phyloP scores from a whole-genome alignment of 192 early-diverging fungal genomes.

The Lobulomyces angularis region DNA sequence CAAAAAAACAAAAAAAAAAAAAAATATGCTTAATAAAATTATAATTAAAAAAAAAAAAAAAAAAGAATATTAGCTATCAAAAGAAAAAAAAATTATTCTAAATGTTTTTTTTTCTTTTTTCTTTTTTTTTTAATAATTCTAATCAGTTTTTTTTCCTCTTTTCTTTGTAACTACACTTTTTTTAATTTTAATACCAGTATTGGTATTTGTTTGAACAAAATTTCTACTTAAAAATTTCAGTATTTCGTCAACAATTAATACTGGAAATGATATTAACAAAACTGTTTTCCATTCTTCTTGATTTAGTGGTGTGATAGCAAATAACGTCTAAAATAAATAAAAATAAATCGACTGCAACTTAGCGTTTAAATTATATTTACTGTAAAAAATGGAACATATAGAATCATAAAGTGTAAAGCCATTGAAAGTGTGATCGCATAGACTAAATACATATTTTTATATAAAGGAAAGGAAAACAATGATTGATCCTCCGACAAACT shows the following conservation, averaged over 20 bases:
- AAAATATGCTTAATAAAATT: no score
- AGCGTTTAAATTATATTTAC: constrained; percentile 10
- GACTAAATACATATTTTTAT: constrained; percentile 81
- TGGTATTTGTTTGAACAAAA: constrained; percentile 8
- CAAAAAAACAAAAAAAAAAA: no score
- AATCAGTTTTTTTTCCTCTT: background rate
- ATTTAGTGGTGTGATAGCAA: constrained; percentile 82
- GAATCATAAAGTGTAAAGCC: constrained; percentile 87
- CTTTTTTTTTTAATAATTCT: background rate
- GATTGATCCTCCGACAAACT: constrained; percentile 86
- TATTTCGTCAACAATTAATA: constrained; percentile 86
- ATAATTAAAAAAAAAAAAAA: no score
- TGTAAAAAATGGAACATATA: constrained; percentile 95
- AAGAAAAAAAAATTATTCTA: no score
- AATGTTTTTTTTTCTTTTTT: background rate
- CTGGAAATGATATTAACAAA: constrained; percentile 75
- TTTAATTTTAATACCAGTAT: background rate
- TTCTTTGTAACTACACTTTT: background rate
- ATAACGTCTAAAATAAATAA: constrained; percentile 49
- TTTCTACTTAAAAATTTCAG: constrained; percentile 65
- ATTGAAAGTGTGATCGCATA: constrained; percentile 76
- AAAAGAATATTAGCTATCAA: no score
- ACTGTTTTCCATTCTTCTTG: constrained; percentile 83
- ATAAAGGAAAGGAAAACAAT: constrained; percentile 76
- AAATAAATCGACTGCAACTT: no score